Conservation (phyloP, 2,329 filamentous ascomycete genomes). For the Xylariaceae sp. region DNA sequence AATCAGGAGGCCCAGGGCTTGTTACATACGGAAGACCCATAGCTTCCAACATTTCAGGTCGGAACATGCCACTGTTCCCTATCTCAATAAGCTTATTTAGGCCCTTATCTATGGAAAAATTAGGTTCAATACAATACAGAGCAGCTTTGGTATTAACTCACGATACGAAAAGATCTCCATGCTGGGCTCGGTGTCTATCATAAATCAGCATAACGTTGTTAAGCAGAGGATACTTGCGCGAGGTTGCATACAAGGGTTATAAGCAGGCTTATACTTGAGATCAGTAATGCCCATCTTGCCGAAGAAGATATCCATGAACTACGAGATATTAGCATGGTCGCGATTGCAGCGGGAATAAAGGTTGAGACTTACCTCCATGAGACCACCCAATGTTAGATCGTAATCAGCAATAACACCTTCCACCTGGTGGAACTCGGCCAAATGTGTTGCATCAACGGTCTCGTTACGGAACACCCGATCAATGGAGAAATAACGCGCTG, state of each 20-base stretch:
- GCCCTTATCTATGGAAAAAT: slow-evolving; percentile 37
- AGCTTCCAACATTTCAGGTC: slow-evolving; percentile 91
- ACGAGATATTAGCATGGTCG: not conserved
- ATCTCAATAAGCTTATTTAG: slow-evolving; percentile 93
- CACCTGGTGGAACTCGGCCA: slow-evolving; percentile 97
- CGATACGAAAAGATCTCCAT: slow-evolving; percentile 98
- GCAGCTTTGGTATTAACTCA: slow-evolving; percentile 3
- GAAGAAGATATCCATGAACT: slow-evolving; percentile 90
- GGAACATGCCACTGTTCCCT: slow-evolving; percentile 98
- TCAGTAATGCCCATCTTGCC: slow-evolving; percentile 83
- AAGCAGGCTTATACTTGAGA: slow-evolving; percentile 94
- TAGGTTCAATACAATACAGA: too few species aligned
- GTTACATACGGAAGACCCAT: slow-evolving; percentile 70
- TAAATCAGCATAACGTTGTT: slow-evolving; percentile 60
- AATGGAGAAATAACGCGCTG: slow-evolving; percentile 96
- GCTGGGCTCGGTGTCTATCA: slow-evolving; percentile 77
- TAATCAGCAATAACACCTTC: slow-evolving; percentile 99
- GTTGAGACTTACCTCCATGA: slow-evolving; percentile 57
- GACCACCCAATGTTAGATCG: slow-evolving; percentile 81
- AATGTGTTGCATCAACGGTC: slow-evolving; percentile 91
- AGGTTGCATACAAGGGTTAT: slow-evolving; percentile 62
- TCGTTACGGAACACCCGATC: slow-evolving; percentile 97
- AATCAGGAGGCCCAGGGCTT: not conserved
- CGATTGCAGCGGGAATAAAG: not conserved
- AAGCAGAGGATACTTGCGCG: not conserved